Base-by-base conservation (phyloP, 176 grass and related monocot species). In the Poa annua region DNA sequence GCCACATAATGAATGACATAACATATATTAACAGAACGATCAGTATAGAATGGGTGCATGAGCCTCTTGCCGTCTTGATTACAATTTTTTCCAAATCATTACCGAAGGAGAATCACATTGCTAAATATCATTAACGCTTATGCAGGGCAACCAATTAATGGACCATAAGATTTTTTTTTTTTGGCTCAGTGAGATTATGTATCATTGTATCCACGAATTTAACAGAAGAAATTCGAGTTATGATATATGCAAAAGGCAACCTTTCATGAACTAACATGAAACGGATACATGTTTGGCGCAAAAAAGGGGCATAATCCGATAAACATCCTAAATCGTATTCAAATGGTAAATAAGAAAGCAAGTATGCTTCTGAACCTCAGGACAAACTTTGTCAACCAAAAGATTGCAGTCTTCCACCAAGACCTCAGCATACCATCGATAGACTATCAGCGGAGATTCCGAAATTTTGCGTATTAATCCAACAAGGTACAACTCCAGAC, bases 321-420 rank as follows among this genome's bases (percentile, higher is more conserved):
- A 66, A 35, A 66, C 63, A 66, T 66, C 62, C 62, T 12, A 65
- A 65, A 65, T 33, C 5, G 19, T 35, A 66, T 36, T 66, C 14
- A 66, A 66, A 34, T 35, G 32, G 63, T 66, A 66, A 65, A 34
- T 34, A 65, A 66, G 63, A 66, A 36, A 66, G 63, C 63, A 66
- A 66, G 32, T 14, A 66, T 61, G 21, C 15, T 66, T 7, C 15
- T 36, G 32, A 66, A 32, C 26, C 63, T 66, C 64, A 20, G 32
- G 7, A 16, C 35, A 0, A 16, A 19, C 19, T 15, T 66, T 16
- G 7, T 35, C 25, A 34, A 3, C 15, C 12, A 32, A 34, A 15
- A 65, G 14, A 6, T 66, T 66, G 33, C 36, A 15, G 9, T 7
- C 6, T 66, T 66, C 35, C 64, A 66, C 33, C 64, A 66, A 38